A percentile compares a stretch with the other conserved stretches of the same genome.
Evolutionary conservation across 352 stramenopile genomes (phyloP).

Genomic region (Globisporangium alternatum): DNA sequence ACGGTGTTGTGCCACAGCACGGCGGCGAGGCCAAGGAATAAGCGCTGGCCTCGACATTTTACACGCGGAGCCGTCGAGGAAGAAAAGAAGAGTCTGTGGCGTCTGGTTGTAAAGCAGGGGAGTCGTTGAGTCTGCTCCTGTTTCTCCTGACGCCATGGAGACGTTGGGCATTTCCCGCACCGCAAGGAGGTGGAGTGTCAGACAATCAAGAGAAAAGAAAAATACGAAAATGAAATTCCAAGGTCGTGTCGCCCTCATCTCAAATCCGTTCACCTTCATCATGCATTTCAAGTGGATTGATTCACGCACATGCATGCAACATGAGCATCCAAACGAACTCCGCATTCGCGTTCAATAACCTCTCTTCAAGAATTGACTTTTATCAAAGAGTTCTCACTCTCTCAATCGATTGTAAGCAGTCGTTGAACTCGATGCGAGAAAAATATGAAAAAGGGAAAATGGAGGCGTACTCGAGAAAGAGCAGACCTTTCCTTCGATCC

Average conservation of each 20-base stretch:
- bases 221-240: conserved; percentile 2
- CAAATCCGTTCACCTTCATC: too few relatives aligned
- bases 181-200: neutral
- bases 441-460: neutral
- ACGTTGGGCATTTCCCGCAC: neutral
- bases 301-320: too few relatives aligned
- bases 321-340: too few relatives aligned
- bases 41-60: neutral
- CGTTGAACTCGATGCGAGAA: neutral
- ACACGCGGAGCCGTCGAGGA: neutral
- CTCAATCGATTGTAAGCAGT: neutral
- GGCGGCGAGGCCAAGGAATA: conserved; percentile 72
- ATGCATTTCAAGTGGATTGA: too few relatives aligned
- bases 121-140: neutral
- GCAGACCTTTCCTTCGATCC: neutral
- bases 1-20: conserved; percentile 78
- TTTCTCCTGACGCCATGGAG: neutral
- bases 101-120: neutral
- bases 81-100: neutral
- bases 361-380: too few relatives aligned
- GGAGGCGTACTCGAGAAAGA: neutral
- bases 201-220: neutral
- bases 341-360: too few relatives aligned
- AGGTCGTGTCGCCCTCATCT: neutral
- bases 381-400: neutral